Conservation (phyloP, 1,139 yeast genomes). For the Barnettozyma hawaiiensis region DNA sequence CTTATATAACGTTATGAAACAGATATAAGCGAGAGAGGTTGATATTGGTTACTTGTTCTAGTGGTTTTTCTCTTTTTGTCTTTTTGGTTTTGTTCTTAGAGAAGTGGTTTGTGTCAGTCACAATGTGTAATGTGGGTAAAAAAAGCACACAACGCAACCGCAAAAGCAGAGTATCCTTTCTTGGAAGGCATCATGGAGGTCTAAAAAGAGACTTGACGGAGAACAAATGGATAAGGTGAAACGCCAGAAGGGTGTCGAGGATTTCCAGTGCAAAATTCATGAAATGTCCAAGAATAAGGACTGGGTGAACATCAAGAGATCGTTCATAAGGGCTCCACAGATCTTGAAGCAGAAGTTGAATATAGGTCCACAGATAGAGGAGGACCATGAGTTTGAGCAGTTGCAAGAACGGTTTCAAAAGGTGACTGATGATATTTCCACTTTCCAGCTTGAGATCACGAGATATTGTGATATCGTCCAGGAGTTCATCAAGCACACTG, state of each 20-base stretch:
- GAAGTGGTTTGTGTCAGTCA: no score
- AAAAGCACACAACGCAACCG: background rate
- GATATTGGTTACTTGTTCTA: no score
- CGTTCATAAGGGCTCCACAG: constrained; percentile 31
- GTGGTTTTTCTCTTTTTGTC: no score
- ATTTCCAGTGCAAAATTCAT: constrained; percentile 22
- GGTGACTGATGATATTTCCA: constrained; percentile 22
- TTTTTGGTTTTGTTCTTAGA: no score
- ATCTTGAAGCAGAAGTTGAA: constrained; percentile 33
- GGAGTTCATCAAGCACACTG: constrained; percentile 23
- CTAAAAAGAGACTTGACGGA: no score
- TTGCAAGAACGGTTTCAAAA: constrained; percentile 25
- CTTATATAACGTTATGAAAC: no score
- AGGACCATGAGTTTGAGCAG: constrained; percentile 38
- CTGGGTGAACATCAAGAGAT: constrained; percentile 22
- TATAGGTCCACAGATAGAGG: constrained; percentile 29
- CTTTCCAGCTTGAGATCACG: constrained; percentile 25
- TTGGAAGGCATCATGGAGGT: no score
- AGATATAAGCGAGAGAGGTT: no score
- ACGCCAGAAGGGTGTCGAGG: constrained; percentile 12
- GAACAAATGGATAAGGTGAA: constrained; percentile 9
- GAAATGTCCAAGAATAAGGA: constrained; percentile 23
- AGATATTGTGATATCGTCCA: constrained; percentile 17
- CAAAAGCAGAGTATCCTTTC: no score
- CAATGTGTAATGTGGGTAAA: background rate